A percentile compares a stretch with the other conserved stretches of the same genome.
These are phyloP conservation scores for Leucocoprinus gongylophorus DNA, from an alignment of 1,284 basidiomycete species.

Conservation along the genomic window DNA sequence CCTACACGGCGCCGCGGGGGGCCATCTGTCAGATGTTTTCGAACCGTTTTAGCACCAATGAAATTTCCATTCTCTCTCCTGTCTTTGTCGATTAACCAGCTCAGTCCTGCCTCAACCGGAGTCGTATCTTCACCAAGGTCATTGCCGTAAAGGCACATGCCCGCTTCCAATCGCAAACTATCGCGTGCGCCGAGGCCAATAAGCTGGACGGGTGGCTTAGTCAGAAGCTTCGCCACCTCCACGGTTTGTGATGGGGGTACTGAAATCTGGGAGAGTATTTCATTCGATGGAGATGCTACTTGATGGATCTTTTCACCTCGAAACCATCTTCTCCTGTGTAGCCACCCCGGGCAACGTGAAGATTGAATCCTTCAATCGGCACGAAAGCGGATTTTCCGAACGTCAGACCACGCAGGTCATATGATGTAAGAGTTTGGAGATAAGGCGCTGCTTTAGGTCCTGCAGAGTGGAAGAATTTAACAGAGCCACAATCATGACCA, in stretches of 20 bases:
- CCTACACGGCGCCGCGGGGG: conserved; percentile 80
- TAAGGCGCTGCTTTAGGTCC: conserved; percentile 80
- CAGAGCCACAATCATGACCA: neutral
- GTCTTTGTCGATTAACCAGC: conserved; percentile 95
- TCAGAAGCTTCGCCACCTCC: conserved; percentile 67
- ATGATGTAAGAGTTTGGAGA: conserved; percentile 67
- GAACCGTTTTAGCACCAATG: conserved; percentile 78
- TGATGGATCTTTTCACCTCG: conserved; percentile 49
- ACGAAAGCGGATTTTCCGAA: conserved; percentile 80
- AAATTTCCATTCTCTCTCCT: conserved; percentile 68
- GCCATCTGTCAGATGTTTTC: conserved; percentile 76
- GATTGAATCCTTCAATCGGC: conserved; percentile 68
- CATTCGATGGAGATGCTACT: neutral
- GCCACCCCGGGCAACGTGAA: conserved; percentile 93
- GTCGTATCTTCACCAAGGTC: conserved; percentile 85
- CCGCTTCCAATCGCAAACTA: conserved; percentile 89
- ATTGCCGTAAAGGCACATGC: conserved; percentile 97
- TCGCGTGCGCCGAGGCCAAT: conserved; percentile 93
- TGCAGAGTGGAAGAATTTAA: conserved; percentile 22
- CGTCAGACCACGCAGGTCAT: conserved; percentile 65
- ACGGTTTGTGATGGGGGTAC: conserved; percentile 76
- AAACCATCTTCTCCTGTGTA: conserved; percentile 99
- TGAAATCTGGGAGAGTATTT: conserved; percentile 58
- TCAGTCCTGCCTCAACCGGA: conserved; percentile 86
- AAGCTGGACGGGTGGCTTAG: conserved; percentile 70